Conservation (phyloP, 495 filamentous ascomycete genomes). For the Penicillium parvum region DNA sequence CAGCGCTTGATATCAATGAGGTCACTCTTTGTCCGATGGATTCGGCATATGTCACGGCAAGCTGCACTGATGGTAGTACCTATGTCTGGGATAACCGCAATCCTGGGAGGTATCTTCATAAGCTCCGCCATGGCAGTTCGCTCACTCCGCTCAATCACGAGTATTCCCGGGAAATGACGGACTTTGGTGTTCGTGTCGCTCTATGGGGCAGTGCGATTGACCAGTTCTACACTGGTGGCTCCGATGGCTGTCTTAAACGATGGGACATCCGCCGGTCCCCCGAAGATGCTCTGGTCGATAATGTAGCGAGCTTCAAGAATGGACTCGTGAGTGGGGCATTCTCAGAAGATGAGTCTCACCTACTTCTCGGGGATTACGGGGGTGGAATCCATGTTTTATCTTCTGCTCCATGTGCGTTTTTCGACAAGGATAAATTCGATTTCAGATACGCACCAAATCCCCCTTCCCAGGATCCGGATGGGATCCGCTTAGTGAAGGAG, state of each 20-base stretch:
- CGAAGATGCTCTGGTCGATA: slow-evolving; percentile 58
- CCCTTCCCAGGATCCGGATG: slow-evolving; percentile 14
- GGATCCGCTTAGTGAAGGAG: slow-evolving; percentile 21
- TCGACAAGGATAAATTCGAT: slow-evolving; percentile 13
- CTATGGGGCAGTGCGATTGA: slow-evolving; percentile 69
- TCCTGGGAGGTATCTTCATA: slow-evolving; percentile 53
- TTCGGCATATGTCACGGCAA: slow-evolving; percentile 65
- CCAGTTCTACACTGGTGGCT: slow-evolving; percentile 82
- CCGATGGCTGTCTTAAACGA: slow-evolving; percentile 79
- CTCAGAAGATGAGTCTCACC: slow-evolving; percentile 62
- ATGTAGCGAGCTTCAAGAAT: slow-evolving; percentile 47
- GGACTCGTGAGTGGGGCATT: slow-evolving; percentile 62
- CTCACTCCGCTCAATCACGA: slow-evolving; percentile 57
- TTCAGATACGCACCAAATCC: slow-evolving; percentile 21
- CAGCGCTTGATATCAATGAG: slow-evolving; percentile 84
- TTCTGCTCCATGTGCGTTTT: slow-evolving; percentile 28
- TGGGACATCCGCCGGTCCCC: slow-evolving; percentile 71
- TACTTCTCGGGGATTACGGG: slow-evolving; percentile 72
- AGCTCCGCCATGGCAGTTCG: slow-evolving; percentile 64
- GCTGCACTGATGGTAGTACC: slow-evolving; percentile 76
- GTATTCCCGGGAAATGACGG: slow-evolving; percentile 57
- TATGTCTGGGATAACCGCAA: slow-evolving; percentile 81
- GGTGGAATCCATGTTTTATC: slow-evolving; percentile 69
- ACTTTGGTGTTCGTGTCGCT: slow-evolving; percentile 77
- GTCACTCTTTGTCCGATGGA: slow-evolving; percentile 51